Evolutionary conservation across 164 flowering plant genomes (phyloP), one percentile per base, ranked within the genome.

Genomic region (Macadamia tetraphylla): DNA sequence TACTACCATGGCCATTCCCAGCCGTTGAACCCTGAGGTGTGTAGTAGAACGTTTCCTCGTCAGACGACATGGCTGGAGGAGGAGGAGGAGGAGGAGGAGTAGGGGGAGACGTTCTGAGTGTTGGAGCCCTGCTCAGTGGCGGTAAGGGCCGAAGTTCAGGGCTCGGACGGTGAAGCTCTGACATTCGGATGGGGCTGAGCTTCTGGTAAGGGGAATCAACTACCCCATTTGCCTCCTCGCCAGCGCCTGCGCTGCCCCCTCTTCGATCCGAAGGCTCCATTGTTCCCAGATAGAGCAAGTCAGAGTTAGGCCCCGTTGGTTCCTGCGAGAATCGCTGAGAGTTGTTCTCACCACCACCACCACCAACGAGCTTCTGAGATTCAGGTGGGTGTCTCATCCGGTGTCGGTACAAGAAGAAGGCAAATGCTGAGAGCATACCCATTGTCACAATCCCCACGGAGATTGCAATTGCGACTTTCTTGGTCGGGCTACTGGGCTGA

Each of bases 131-230:
- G 0, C 66, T 68, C 71, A 94, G 62, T 1, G 94, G 97, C 12
- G 98, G 94, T 72, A 94, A 74, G 8, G 97, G 98, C 68, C 89
- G 98, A 77, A 94, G 82, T 44, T 94, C 99, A 5, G 99, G 99
- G 65, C 99, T 92, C 0, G 97, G 98, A 55, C 91, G 77, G 65
- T 90, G 84, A 69, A 88, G 69, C 60, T 84, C 92, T 6, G 88
- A 86, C 72, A 79, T 75, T 66, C 82, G 84, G 0, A 78, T 66
- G 0, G 95, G 77, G 42, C 70, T 79, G 58, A 92, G 72, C 77
- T 84, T 91, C 32, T 73, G 84, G 66, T 87, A 89, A 44, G 98
- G 98, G 14, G 98, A 90, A 18, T 70, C 75, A 61, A 65, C 82
- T 3, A 65, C 67, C 29, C 40, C 81, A 55, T 66, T 77, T 13